Evolutionary conservation across 2,329 filamentous ascomycete species (phyloP).

Genomic region (Zasmidium citrigriseum): DNA sequence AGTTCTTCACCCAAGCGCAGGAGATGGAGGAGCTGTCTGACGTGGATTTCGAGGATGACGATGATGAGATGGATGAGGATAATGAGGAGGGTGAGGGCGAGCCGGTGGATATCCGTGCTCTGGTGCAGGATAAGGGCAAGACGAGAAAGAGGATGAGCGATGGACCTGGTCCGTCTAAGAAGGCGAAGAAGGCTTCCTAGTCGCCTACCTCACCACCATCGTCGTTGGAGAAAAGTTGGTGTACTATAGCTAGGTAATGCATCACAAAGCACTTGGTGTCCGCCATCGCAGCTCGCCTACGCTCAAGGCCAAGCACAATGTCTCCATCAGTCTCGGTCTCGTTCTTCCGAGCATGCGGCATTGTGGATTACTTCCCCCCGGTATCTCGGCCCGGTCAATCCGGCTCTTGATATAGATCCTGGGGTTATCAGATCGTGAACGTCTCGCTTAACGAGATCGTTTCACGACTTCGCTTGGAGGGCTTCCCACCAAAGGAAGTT

Average conservation of each 20-base stretch:
- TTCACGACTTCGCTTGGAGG: too few relatives aligned
- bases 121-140: slow-evolving; percentile 49
- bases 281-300: too few relatives aligned
- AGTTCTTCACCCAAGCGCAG: slow-evolving; percentile 77
- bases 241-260: neutral
- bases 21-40: slow-evolving; percentile 68
- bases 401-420: neutral
- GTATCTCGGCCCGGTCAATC: neutral
- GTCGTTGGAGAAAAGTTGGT: slow-evolving; percentile 13
- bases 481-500: neutral
- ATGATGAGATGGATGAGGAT: slow-evolving; percentile 53
- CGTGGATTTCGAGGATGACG: slow-evolving; percentile 65
- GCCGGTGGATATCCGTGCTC: slow-evolving; percentile 47
- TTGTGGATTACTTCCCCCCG: neutral
- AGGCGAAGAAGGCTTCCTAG: slow-evolving; percentile 31
- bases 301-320: neutral
- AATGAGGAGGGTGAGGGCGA: slow-evolving; percentile 59
- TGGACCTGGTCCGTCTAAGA: slow-evolving; percentile 41
- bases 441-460: neutral
- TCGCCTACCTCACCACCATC: too few relatives aligned
- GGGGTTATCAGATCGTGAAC: neutral
- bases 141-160: slow-evolving; percentile 43
- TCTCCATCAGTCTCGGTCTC: neutral
- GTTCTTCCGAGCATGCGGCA: too few relatives aligned
- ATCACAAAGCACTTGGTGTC: slow-evolving; percentile 1